phyloP scores from a whole-genome alignment of 1,284 basidiomycete species.

The Ustilago xerochloae region DNA sequence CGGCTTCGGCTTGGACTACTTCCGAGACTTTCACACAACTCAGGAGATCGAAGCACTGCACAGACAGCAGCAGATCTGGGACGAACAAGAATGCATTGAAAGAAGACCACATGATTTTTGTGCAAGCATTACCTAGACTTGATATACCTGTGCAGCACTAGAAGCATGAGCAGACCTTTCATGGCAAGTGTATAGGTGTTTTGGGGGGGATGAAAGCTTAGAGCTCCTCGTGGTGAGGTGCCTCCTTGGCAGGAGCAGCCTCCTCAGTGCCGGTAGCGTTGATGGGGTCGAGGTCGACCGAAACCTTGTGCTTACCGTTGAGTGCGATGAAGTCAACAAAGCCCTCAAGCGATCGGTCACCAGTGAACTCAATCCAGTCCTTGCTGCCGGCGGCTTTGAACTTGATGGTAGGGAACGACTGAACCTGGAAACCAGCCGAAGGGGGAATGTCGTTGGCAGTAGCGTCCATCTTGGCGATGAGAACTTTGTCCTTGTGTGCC shows the following conservation, averaged over 20 bases:
- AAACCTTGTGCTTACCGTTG: constrained; percentile 66
- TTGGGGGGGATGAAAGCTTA: background rate
- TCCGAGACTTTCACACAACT: too few species aligned
- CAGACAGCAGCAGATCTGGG: background rate
- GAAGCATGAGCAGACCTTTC: background rate
- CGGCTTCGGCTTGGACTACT: too few species aligned
- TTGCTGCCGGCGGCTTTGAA: constrained; percentile 90
- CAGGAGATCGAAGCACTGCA: too few species aligned
- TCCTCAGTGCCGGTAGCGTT: constrained; percentile 36
- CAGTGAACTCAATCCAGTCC: constrained; percentile 80
- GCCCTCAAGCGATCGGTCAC: constrained; percentile 66
- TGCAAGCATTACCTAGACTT: background rate
- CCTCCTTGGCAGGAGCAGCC: constrained; percentile 28
- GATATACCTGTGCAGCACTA: background rate
- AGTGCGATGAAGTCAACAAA: constrained; percentile 64
- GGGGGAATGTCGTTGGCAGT: constrained; percentile 95
- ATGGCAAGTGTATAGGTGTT: background rate
- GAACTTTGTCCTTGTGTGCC: constrained; percentile 79
- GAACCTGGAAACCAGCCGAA: constrained; percentile 79
- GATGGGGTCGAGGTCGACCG: constrained; percentile 50
- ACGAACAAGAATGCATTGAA: background rate
- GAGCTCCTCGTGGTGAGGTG: constrained; percentile 50
- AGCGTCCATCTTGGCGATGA: constrained; percentile 91
- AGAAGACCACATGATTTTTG: background rate
- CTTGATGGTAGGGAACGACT: constrained; percentile 94